A percentile compares a stretch with the other conserved stretches of the same genome.
These are phyloP conservation scores for Botrytis squamosa DNA, from an alignment of 2,329 filamentous ascomycete species.

Conservation along the genomic window DNA sequence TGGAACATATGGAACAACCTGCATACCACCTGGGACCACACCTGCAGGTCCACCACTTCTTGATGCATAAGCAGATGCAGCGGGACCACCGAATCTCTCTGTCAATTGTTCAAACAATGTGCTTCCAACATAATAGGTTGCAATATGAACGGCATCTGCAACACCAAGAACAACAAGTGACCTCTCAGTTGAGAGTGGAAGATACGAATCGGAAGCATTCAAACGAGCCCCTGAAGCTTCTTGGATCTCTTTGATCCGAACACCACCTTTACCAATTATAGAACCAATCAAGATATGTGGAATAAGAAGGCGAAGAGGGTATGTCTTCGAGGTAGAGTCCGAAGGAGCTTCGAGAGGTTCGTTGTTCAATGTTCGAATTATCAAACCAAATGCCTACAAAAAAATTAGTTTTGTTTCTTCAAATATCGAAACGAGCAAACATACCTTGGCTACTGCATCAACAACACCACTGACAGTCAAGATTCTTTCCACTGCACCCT, in stretches of 20 bases:
- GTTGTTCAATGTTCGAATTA: slow-evolving; percentile 97
- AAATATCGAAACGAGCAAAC: slow-evolving; percentile 32
- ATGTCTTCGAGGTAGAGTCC: slow-evolving; percentile 92
- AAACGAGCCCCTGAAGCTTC: slow-evolving; percentile 94
- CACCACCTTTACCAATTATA: slow-evolving; percentile 96
- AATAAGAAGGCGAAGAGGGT: slow-evolving; percentile 90
- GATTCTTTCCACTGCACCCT: slow-evolving; percentile 95
- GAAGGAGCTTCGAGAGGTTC: slow-evolving; percentile 87
- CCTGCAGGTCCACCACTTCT: slow-evolving; percentile 90
- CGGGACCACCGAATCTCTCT: slow-evolving; percentile 91
- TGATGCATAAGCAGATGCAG: slow-evolving; percentile 96
- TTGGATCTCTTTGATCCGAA: slow-evolving; percentile 96
- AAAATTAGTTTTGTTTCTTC: neutral
- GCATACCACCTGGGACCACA: slow-evolving; percentile 94
- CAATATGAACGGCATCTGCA: slow-evolving; percentile 96
- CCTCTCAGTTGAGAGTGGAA: slow-evolving; percentile 92
- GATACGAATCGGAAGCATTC: slow-evolving; percentile 92
- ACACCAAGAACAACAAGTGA: slow-evolving; percentile 98
- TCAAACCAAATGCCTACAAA: slow-evolving; percentile 84
- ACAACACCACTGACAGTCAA: slow-evolving; percentile 95
- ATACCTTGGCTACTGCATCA: slow-evolving; percentile 93
- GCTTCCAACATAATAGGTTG: slow-evolving; percentile 96
- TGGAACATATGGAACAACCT: slow-evolving; percentile 96
- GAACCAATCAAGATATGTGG: slow-evolving; percentile 97
- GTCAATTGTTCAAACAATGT: slow-evolving; percentile 97